A percentile compares a stretch with the other conserved stretches of the same genome.
These are phyloP conservation scores for Lagenaria siceraria DNA, from an alignment of 306 rosid genomes.

Conservation along the genomic window DNA sequence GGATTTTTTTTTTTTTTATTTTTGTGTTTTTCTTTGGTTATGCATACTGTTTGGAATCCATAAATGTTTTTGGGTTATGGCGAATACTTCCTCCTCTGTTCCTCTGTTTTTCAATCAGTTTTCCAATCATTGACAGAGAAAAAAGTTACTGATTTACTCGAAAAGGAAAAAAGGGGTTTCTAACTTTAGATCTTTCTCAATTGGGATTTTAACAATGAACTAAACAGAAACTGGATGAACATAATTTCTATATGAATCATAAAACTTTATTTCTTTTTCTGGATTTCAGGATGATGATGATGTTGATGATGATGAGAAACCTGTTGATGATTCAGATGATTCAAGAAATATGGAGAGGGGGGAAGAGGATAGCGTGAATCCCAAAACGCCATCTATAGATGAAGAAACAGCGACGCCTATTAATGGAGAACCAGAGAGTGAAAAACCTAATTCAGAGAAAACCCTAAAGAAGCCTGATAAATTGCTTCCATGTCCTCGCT, in stretches of 20 bases:
- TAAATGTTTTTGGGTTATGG: neutral
- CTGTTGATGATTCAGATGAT: slow-evolving; percentile 16
- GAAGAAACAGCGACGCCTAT: slow-evolving; percentile 36
- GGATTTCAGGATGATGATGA: slow-evolving; percentile 34
- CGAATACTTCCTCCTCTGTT: neutral
- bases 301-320: neutral
- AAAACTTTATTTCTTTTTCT: neutral
- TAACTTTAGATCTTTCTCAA: neutral
- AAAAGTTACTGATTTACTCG: neutral
- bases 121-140: neutral
- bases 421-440: slow-evolving; percentile 20
- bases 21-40: neutral
- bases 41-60: neutral
- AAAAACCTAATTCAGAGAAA: slow-evolving; percentile 29
- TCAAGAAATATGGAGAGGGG: slow-evolving; percentile 12
- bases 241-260: neutral
- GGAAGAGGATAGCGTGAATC: slow-evolving; percentile 23
- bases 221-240: neutral
- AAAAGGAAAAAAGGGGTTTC: neutral
- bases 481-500: slow-evolving; percentile 77
- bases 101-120: neutral
- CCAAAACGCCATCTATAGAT: slow-evolving; percentile 42
- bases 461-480: slow-evolving; percentile 81
- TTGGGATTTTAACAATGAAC: neutral
- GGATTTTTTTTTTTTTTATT: neutral